A percentile compares a stretch with the other conserved stretches of the same genome.
Evolutionary conservation across 2,329 filamentous ascomycete genomes (phyloP).

Genomic region (Verticillium zaregamsianum): DNA sequence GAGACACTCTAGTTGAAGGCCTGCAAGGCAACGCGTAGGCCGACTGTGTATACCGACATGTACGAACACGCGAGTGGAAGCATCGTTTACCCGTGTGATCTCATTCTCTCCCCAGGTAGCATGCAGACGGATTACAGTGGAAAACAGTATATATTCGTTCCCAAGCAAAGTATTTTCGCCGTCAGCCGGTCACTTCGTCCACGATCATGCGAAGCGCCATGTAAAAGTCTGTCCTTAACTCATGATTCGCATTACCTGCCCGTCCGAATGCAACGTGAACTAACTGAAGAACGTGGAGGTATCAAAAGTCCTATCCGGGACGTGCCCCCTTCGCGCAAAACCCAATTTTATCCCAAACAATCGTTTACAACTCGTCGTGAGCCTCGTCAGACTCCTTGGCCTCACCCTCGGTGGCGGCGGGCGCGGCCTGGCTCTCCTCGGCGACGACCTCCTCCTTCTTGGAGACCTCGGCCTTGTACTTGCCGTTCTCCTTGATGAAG

Average conservation of each 20-base stretch:
- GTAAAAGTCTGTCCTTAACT: background rate
- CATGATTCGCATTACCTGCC: slow-evolving; percentile 4
- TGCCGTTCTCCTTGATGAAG: slow-evolving; percentile 95
- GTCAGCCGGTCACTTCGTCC: too few relatives aligned
- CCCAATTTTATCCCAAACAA: slow-evolving; percentile 9
- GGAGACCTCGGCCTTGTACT: slow-evolving; percentile 71
- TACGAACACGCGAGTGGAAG: background rate
- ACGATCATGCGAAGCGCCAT: background rate
- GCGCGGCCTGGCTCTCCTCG: slow-evolving; percentile 47
- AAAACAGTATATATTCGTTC: background rate
- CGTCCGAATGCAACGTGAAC: slow-evolving; percentile 1
- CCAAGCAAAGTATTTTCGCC: background rate
- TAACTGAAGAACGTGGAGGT: slow-evolving; percentile 13
- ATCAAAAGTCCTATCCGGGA: slow-evolving; percentile 15
- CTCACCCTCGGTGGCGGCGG: slow-evolving; percentile 46
- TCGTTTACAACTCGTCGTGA: slow-evolving; percentile 74
- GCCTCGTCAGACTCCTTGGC: slow-evolving; percentile 33
- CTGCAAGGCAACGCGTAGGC: background rate
- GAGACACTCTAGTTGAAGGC: background rate
- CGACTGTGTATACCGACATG: background rate
- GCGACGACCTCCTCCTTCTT: slow-evolving; percentile 48
- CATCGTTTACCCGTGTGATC: background rate
- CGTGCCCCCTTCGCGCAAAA: slow-evolving; percentile 10
- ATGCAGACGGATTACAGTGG: background rate
- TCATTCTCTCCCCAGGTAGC: background rate